Evolutionary conservation across 2,329 filamentous ascomycete genomes (phyloP), one percentile per base, ranked within the genome.

Genomic region (Colletotrichum orchidophilum): DNA sequence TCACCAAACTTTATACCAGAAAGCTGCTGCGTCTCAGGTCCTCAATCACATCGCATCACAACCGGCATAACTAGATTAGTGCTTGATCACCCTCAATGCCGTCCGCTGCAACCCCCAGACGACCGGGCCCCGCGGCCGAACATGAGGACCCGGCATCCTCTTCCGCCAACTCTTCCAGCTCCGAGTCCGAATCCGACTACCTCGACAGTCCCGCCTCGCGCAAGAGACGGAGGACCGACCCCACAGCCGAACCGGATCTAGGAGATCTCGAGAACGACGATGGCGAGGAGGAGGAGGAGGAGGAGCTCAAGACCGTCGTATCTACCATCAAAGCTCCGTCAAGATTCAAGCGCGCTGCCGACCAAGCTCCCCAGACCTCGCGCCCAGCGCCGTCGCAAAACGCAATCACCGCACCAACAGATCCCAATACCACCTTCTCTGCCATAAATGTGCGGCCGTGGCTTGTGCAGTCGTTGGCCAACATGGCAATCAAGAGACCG

Each of bases 401-500:
- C 63, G 75, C 79, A 29, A 83, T 87, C 66, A 80, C 84, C 59
- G 88, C 87, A 3, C 87, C 88, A 13, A 85, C 84, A 27, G 87
- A 90, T 75, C 82, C 83, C 58, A 86, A 90, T 78, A 84, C 87
- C 21, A 93, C 88, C 9, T 97, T 97, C 78, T 88, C 91, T 21
- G 88, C 90, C 12, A 83, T 98, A 62, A 85, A 89, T 61, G 91
- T 97, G 54, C 88, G 90, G 46, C 94, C 94, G 80, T 99, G 96
- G 96, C 90, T 99, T 4, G 91, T 97, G 2, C 90, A 92, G 72
- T 96, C 96, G 1, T 86, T 99, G 55, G 82, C 82, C 64, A 90
- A 89, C 77, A 89, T 91, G 88, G 94, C 95, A 33, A 98, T 99
- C 79, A 93, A 90, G 78, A 87, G 92, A 68, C 96, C 96, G 0